Conservation (phyloP, 1,284 basidiomycete species). For the Trichosporon coremiiforme region DNA sequence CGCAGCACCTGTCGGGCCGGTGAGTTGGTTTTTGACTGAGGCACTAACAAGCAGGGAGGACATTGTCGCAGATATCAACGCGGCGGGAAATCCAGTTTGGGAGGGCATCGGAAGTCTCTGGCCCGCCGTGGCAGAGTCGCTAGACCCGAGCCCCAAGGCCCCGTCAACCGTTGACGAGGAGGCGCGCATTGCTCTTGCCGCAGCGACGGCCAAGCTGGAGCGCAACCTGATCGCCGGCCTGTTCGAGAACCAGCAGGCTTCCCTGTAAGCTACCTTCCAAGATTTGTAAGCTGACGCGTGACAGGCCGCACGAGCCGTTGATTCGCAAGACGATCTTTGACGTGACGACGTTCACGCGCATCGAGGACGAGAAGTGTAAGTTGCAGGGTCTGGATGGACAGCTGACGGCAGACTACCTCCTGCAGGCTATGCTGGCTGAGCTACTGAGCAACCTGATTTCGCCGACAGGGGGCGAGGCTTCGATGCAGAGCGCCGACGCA, state of each 20-base stretch:
- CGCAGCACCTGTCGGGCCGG: constrained; percentile 40
- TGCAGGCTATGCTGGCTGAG: constrained; percentile 47
- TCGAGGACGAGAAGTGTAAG: constrained; percentile 47
- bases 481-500: constrained; percentile 31
- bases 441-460: constrained; percentile 53
- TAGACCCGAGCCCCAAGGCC: constrained; percentile 18
- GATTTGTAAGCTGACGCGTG: constrained; percentile 17
- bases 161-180: constrained; percentile 27
- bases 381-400: background rate
- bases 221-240: constrained; percentile 50
- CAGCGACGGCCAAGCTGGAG: constrained; percentile 45
- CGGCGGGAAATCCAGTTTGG: constrained; percentile 25
- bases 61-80: constrained; percentile 31
- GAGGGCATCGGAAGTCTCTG: constrained; percentile 20
- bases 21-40: constrained; percentile 24
- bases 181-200: constrained; percentile 34
- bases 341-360: constrained; percentile 47
- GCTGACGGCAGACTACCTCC: constrained; percentile 39
- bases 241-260: constrained; percentile 34
- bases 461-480: constrained; percentile 30
- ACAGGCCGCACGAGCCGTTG: constrained; percentile 34
- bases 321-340: constrained; percentile 46
- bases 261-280: constrained; percentile 36
- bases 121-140: constrained; percentile 20
- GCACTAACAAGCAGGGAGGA: constrained; percentile 26